Conservation (phyloP, 257 asterid species). For the Solanum microdontum region DNA sequence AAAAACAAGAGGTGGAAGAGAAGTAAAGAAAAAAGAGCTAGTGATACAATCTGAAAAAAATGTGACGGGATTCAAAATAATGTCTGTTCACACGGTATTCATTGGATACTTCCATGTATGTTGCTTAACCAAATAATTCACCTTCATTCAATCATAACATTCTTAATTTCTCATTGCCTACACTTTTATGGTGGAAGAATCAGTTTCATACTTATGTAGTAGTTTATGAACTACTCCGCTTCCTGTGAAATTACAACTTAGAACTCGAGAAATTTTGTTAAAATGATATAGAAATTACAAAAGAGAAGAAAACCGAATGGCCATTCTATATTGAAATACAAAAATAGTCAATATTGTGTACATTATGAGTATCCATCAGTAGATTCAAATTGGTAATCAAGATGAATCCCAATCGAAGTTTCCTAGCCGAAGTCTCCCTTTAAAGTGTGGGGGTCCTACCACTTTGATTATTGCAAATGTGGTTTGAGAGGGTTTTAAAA, state of each 20-base stretch:
- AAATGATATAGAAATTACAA: neutral
- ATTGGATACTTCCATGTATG: neutral
- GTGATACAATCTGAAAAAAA: neutral
- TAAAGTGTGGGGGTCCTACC: neutral
- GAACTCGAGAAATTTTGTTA: neutral
- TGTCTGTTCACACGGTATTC: neutral
- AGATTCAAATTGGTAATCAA: neutral
- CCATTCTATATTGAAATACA: neutral
- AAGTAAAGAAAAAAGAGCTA: neutral
- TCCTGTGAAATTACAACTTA: neutral
- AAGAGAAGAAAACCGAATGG: neutral
- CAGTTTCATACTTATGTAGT: neutral
- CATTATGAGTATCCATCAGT: neutral
- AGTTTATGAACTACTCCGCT: neutral
- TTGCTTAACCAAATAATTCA: neutral
- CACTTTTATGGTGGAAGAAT: neutral
- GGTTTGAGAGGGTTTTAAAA: neutral
- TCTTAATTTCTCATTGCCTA: neutral
- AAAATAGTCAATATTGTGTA: neutral
- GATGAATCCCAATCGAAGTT: neutral
- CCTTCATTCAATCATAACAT: neutral
- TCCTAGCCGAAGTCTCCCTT: neutral
- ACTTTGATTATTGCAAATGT: neutral
- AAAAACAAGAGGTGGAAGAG: neutral
- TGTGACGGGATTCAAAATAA: neutral